Evolutionary conservation across 345 rosid species (phyloP).

Genomic region (Lenwebbia sp.): DNA sequence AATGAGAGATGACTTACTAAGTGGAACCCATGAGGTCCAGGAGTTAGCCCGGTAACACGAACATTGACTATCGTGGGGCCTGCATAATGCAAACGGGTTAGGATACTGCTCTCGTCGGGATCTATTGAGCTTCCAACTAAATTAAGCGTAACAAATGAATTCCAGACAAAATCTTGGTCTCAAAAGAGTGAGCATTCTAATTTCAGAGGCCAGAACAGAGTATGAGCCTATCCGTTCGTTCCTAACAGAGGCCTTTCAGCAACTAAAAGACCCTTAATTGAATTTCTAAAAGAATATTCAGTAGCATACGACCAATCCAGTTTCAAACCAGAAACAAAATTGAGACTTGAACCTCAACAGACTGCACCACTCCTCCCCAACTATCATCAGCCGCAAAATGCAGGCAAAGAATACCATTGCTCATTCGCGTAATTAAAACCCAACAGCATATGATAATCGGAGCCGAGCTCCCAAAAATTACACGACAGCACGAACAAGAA

Average conservation of each 20-base stretch:
- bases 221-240: background rate
- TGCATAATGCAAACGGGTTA: constrained; percentile 10
- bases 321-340: background rate
- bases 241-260: background rate
- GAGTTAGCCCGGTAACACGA: constrained; percentile 76
- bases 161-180: background rate
- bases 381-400: background rate
- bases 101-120: background rate
- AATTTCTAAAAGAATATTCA: background rate
- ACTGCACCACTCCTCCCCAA: background rate
- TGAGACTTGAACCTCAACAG: background rate
- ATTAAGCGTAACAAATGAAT: background rate
- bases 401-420: background rate
- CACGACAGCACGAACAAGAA: background rate
- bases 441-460: background rate
- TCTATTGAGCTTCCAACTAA: background rate
- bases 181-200: background rate
- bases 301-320: background rate
- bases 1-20: constrained; percentile 33
- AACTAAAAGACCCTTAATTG: background rate
- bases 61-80: constrained; percentile 91
- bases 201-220: background rate
- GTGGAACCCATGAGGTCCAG: constrained; percentile 87
- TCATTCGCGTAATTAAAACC: background rate
- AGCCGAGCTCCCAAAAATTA: background rate